Base-by-base conservation (phyloP, 352 stramenopile genomes). In the Globisporangium radiosum region DNA sequence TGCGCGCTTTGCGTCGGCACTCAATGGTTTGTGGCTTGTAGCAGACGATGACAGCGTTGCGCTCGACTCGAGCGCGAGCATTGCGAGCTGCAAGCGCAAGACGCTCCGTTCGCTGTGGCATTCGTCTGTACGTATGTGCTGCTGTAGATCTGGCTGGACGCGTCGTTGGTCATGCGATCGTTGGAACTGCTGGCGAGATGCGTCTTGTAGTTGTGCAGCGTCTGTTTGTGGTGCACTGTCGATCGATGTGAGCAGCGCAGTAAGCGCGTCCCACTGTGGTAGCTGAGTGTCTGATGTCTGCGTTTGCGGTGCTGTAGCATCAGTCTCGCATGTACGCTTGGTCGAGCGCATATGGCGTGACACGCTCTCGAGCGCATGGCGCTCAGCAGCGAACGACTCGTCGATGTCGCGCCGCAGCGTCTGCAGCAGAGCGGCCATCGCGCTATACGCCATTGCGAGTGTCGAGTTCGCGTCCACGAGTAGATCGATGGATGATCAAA, bases 321-420 rank as follows among this genome's bases (percentile, higher is more conserved):
- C 17, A 14, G n/a, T 15, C 13, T 17, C 33, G 7, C 44, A 43
- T 7, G 51, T 38, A 33, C 25, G 25, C 25, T 33, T 33, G 25
- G 25, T 33, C 25, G 25, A 33, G 25, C 25, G 25, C 25, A 3
- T 2, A 33, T 33, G 25, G 25, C 11, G 33, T 50, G 45, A 33
- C 3, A 19, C 17, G 7, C 45, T 6, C 55, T 60, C 55, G 5
- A 60, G 55, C 11, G 51, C 47, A 17, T 43, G 57, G 2, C 50
- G 57, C n/a, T 56, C 47, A 1, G 44, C 57, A 6, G 48, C 57
- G 45, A 62, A 56, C 25, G 57, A 56, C 38, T 9, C 48, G 36
- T 55, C 57, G 13, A 62, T 56, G 39, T 62, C 57, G 19, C 42
- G 2, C 7, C 57, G 57, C 15, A 62, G 33, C 47, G 47, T 37